Evolutionary conservation across 2,329 filamentous ascomycete genomes (phyloP).

Genomic region (Furcasterigmium sp.): DNA sequence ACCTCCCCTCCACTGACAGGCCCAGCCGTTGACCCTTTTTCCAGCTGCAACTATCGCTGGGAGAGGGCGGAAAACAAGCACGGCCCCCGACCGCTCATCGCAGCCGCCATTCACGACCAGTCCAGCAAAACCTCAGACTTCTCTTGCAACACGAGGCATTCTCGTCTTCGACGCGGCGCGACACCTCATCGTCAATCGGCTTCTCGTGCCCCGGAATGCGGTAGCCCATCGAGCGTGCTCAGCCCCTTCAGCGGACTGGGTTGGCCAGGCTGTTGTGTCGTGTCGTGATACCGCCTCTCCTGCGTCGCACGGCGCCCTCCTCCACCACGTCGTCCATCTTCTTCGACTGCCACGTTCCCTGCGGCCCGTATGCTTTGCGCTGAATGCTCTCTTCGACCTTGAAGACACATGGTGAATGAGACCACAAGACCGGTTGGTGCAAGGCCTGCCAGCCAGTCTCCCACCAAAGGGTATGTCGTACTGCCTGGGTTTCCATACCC

Average conservation of each 20-base stretch:
- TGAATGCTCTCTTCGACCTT: not conserved
- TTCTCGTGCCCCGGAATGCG: conserved; percentile 42
- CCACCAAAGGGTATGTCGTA: conserved; percentile 46
- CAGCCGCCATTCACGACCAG: not conserved
- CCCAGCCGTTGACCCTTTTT: too few species aligned
- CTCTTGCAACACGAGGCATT: not conserved
- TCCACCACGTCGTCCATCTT: conserved; percentile 5
- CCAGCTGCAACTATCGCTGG: too few species aligned
- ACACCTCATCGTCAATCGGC: not conserved
- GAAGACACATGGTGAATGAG: conserved; percentile 43
- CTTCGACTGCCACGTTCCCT: conserved; percentile 3
- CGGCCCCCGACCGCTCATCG: not conserved
- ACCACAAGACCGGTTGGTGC: conserved; percentile 53
- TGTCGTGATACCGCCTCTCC: conserved; percentile 10
- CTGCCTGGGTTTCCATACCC: conserved; percentile 7
- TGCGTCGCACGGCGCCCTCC: conserved; percentile 2
- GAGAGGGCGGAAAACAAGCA: too few species aligned
- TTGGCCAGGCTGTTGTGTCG: conserved; percentile 7
- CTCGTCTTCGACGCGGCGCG: not conserved
- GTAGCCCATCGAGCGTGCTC: conserved; percentile 50
- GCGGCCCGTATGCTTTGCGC: too few species aligned
- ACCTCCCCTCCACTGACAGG: too few species aligned
- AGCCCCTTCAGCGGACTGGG: conserved; percentile 59
- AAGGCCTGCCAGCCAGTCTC: conserved; percentile 52
- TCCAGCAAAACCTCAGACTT: not conserved